phyloP scores from a whole-genome alignment of 139 green algal species.

The Tetradesmus obliquus region DNA sequence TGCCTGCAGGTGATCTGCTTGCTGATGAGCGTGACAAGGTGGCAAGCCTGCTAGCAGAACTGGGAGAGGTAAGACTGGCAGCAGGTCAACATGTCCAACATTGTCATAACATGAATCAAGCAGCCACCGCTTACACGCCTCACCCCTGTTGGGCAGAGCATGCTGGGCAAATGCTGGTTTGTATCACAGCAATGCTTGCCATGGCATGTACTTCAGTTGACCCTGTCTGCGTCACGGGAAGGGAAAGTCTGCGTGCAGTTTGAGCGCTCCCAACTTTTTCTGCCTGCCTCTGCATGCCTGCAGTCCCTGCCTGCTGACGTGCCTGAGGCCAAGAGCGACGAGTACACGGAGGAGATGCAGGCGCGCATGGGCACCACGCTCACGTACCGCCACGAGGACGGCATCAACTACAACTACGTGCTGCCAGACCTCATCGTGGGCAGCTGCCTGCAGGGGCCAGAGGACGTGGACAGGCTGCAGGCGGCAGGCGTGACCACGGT shows the following conservation, averaged over 20 bases:
- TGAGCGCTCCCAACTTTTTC: too few species aligned
- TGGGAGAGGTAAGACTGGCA: slow-evolving; percentile 39
- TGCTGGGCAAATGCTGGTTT: too few species aligned
- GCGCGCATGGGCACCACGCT: slow-evolving; percentile 82
- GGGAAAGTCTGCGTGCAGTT: too few species aligned
- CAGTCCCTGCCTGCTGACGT: background rate
- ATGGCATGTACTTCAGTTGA: too few species aligned
- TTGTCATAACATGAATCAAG: too few species aligned
- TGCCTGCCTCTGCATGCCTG: slow-evolving; percentile 94
- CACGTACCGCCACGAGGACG: slow-evolving; percentile 91
- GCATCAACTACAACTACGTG: slow-evolving; percentile 93
- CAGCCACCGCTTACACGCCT: too few species aligned
- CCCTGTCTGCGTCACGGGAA: too few species aligned
- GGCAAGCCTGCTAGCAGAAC: background rate
- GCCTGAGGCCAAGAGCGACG: slow-evolving; percentile 68
- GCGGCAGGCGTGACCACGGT: slow-evolving; percentile 82
- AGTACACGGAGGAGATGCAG: slow-evolving; percentile 90
- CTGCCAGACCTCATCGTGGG: slow-evolving; percentile 94
- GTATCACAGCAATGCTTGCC: too few species aligned
- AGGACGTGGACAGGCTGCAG: slow-evolving; percentile 84
- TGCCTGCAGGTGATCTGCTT: slow-evolving; percentile 31
- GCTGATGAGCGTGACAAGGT: background rate
- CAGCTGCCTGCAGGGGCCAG: slow-evolving; percentile 86
- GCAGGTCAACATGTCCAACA: slow-evolving; percentile 77
- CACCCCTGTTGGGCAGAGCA: too few species aligned